phyloP scores from a whole-genome alignment of 148 eudicot genomes.

The Chenopodium formosanum region DNA sequence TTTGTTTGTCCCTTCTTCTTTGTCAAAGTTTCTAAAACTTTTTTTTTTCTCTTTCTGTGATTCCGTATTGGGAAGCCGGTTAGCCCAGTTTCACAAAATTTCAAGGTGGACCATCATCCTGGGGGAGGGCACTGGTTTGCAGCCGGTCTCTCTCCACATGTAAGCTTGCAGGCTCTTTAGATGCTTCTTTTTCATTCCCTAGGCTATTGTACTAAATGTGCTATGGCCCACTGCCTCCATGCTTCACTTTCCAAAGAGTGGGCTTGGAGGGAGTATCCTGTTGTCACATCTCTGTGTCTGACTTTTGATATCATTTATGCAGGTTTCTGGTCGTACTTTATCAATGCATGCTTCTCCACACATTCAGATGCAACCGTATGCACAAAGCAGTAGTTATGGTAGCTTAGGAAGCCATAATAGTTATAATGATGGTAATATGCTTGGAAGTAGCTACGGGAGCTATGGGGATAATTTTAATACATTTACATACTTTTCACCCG shows the following conservation, averaged over 20 bases:
- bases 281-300: not conserved
- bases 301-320: constrained; percentile 27
- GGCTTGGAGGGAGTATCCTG: not conserved
- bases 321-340: constrained; percentile 63
- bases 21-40: not conserved
- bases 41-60: constrained; percentile 3
- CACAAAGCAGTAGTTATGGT: constrained; percentile 83
- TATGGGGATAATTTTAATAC: constrained; percentile 76
- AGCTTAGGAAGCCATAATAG: constrained; percentile 98
- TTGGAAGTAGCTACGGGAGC: constrained; percentile 93
- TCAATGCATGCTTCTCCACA: constrained; percentile 56
- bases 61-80: constrained; percentile 45
- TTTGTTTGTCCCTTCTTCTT: not conserved
- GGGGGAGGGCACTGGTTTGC: constrained; percentile 99
- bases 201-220: not conserved
- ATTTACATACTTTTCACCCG: constrained; percentile 80
- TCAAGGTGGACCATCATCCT: constrained; percentile 93
- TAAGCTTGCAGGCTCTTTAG: constrained; percentile 42
- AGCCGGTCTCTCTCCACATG: constrained; percentile 98
- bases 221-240: not conserved
- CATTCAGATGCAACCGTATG: constrained; percentile 59
- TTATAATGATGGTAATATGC: constrained; percentile 66
- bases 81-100: constrained; percentile 48
- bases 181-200: constrained; percentile 4
- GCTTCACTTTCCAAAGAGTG: not conserved